phyloP scores from a whole-genome alignment of 495 filamentous ascomycete genomes.

The Polyplosphaeria fusca region DNA sequence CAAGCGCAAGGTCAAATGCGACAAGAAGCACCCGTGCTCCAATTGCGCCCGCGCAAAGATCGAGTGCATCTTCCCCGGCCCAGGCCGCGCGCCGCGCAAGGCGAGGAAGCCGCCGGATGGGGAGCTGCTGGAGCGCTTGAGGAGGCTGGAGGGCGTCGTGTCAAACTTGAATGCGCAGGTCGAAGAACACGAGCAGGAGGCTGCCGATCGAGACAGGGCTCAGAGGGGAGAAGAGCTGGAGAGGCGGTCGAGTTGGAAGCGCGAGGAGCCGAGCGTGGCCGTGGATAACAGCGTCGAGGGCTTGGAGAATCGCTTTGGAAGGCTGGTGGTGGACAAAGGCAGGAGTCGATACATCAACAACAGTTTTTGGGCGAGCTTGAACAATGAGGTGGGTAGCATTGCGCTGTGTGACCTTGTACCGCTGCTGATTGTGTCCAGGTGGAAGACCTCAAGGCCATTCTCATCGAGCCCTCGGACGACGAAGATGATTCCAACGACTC shows the following conservation, averaged over 20 bases:
- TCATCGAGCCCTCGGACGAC: constrained; percentile 65
- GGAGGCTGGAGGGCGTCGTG: constrained; percentile 79
- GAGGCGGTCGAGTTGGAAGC: not conserved
- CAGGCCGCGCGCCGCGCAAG: constrained; percentile 73
- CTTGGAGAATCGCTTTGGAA: constrained; percentile 69
- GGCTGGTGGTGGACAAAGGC: constrained; percentile 76
- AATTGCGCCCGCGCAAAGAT: constrained; percentile 77
- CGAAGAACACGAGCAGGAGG: constrained; percentile 38
- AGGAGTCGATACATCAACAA: constrained; percentile 83
- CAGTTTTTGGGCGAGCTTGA: constrained; percentile 83
- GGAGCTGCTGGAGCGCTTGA: constrained; percentile 72
- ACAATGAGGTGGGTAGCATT: constrained; percentile 64
- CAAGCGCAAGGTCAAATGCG: constrained; percentile 80
- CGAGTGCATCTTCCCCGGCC: constrained; percentile 80
- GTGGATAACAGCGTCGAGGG: constrained; percentile 31
- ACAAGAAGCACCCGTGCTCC: constrained; percentile 78
- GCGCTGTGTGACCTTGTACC: not conserved
- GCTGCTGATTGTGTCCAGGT: constrained; percentile 48
- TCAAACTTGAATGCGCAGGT: constrained; percentile 56
- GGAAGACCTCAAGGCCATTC: constrained; percentile 67
- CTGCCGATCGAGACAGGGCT: constrained; percentile 2
- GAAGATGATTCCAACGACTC: constrained; percentile 59
- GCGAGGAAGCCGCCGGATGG: constrained; percentile 66
- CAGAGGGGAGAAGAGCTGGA: not conserved
- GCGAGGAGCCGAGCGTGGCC: constrained; percentile 4